Percentiles rank a stretch among this genome's conserved stretches.
Conservation (phyloP, 441 rosid species). For the Bruguiera hainesii region DNA sequence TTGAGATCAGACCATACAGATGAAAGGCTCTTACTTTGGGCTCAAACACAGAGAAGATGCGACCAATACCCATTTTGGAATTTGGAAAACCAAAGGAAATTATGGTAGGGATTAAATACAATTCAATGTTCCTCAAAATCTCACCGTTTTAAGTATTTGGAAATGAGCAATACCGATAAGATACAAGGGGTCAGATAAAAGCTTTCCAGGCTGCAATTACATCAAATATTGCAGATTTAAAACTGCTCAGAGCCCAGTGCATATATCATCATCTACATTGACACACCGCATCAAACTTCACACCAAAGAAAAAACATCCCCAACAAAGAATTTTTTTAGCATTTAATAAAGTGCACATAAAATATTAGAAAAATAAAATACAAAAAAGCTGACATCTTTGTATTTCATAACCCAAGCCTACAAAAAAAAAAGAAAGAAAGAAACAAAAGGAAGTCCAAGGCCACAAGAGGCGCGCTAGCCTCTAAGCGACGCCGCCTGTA, state of each 20-base stretch:
- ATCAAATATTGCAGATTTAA: conserved; percentile 9
- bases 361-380: background rate
- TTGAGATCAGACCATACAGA: too few species aligned
- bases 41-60: too few species aligned
- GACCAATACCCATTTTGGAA: too few species aligned
- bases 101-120: too few species aligned
- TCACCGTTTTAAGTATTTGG: too few species aligned
- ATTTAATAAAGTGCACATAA: background rate
- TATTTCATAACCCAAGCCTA: too few species aligned
- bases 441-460: background rate
- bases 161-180: too few species aligned
- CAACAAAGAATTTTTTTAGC: background rate
- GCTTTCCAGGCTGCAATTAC: conserved; percentile 22
- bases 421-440: background rate
- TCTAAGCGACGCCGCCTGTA: too few species aligned
- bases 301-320: background rate
- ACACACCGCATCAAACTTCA: background rate
- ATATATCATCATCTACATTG: conserved; percentile 8
- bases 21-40: too few species aligned
- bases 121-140: too few species aligned
- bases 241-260: conserved; percentile 17
- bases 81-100: too few species aligned
- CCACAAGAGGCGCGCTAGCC: too few species aligned
- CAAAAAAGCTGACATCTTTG: background rate
- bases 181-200: background rate